Conservation (phyloP, 2,329 filamentous ascomycete genomes). For the Diplodia corticola region DNA sequence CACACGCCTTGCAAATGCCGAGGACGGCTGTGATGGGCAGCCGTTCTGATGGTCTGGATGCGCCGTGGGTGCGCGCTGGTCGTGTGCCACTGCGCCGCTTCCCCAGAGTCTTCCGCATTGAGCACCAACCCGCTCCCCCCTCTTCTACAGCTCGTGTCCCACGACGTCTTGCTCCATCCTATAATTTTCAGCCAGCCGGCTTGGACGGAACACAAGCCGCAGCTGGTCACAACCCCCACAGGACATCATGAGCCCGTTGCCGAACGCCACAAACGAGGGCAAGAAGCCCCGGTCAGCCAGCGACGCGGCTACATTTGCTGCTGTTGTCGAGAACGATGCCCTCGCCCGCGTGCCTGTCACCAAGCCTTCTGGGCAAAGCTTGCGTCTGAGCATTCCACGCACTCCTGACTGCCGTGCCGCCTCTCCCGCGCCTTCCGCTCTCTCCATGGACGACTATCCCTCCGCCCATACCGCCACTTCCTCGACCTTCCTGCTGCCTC, state of each 20-base stretch:
- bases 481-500: background rate
- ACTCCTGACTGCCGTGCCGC: background rate
- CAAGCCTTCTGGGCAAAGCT: background rate
- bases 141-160: background rate
- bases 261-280: background rate
- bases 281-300: background rate
- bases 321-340: background rate
- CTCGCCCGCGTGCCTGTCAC: background rate
- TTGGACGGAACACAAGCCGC: background rate
- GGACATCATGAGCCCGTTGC: background rate
- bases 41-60: background rate
- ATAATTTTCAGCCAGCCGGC: background rate
- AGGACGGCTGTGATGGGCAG: background rate
- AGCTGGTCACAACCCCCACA: background rate
- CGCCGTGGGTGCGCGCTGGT: background rate
- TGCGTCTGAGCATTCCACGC: background rate
- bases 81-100: constrained; percentile 16
- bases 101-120: constrained; percentile 9
- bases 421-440: background rate
- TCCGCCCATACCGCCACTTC: background rate
- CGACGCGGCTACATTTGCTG: background rate
- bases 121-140: background rate
- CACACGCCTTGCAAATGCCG: constrained; percentile 2
- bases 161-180: background rate
- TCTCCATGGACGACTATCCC: constrained; percentile 15